phyloP scores from a whole-genome alignment of 2,329 filamentous ascomycete species.

The Curvularia spicifera region DNA sequence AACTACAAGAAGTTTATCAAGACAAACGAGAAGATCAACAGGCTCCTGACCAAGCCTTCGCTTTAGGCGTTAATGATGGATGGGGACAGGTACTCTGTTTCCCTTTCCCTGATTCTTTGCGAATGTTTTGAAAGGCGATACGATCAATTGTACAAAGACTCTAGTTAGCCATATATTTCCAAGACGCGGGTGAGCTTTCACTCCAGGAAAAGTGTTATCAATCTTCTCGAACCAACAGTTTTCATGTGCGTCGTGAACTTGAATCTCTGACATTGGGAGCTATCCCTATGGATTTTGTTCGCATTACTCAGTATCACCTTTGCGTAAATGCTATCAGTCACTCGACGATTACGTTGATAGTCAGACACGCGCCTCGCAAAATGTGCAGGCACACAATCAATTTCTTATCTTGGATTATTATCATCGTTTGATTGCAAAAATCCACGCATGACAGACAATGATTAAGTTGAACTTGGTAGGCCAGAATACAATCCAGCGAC shows the following conservation, averaged over 20 bases:
- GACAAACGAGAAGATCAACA: conserved; percentile 2
- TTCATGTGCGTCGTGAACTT: background rate
- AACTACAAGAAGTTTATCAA: conserved; percentile 1
- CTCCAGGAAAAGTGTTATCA: background rate
- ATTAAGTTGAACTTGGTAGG: background rate
- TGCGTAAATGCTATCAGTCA: background rate
- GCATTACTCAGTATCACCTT: background rate
- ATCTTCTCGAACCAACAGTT: background rate
- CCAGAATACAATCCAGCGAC: background rate
- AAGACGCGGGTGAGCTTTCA: background rate
- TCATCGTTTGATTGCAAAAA: background rate
- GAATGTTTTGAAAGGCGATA: background rate
- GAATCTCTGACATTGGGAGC: background rate
- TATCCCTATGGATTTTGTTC: background rate
- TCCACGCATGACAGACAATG: background rate
- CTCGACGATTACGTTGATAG: background rate
- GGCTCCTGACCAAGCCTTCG: background rate
- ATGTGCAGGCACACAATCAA: background rate
- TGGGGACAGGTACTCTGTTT: background rate
- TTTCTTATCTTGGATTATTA: background rate
- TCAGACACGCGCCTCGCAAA: background rate
- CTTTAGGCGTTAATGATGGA: background rate
- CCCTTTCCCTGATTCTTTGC: background rate
- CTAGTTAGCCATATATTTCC: background rate
- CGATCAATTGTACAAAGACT: background rate